Conservation (phyloP, 352 stramenopile genomes). For the Lagenidium giganteum region DNA sequence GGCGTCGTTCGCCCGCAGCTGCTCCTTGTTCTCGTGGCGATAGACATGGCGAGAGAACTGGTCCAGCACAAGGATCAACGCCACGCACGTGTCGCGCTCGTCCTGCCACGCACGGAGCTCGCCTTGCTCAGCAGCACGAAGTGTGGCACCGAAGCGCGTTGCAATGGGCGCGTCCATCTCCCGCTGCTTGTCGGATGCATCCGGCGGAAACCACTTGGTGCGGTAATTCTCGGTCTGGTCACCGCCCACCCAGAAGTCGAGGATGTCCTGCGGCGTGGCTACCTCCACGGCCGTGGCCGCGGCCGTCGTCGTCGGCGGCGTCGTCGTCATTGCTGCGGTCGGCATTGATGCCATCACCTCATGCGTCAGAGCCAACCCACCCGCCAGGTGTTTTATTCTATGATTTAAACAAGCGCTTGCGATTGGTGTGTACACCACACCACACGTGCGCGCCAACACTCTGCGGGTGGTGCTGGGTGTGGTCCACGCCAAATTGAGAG, state of each 20-base stretch:
- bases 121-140: constrained; percentile 32
- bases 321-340: too few species aligned
- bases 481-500: too few species aligned
- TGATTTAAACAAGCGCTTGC: too few species aligned
- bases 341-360: too few species aligned
- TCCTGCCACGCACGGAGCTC: constrained; percentile 47
- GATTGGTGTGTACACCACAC: too few species aligned
- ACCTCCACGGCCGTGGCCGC: too few species aligned
- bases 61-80: constrained; percentile 82
- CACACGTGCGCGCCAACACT: too few species aligned
- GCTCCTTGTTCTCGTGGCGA: constrained; percentile 25
- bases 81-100: constrained; percentile 41
- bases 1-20: constrained; percentile 34
- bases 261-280: constrained; percentile 29
- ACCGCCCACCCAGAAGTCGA: constrained; percentile 63
- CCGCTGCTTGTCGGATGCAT: constrained; percentile 42
- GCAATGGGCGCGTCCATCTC: constrained; percentile 34
- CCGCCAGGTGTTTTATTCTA: too few species aligned
- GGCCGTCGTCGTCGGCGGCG: not conserved
- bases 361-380: too few species aligned
- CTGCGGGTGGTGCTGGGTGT: too few species aligned
- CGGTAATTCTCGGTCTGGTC: constrained; percentile 44
- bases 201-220: constrained; percentile 57
- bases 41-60: constrained; percentile 85
- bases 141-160: constrained; percentile 26